Evolutionary conservation across 2,329 filamentous ascomycete genomes (phyloP), one percentile per base, ranked within the genome.

Genomic region (Claviceps sorghi): DNA sequence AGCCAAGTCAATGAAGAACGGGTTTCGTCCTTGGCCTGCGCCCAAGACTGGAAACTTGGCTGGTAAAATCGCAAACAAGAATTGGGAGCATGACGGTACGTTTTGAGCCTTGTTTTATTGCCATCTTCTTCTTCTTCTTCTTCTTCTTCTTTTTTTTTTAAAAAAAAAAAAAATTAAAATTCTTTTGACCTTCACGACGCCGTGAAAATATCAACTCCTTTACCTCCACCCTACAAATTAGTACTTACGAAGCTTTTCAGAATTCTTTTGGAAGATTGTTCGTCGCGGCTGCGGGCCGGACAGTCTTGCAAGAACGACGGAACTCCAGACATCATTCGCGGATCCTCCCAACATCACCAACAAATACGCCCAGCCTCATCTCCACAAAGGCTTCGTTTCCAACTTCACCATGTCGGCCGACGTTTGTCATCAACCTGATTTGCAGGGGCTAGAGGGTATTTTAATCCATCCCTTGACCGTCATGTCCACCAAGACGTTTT

Each of bases 351-450:
- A 58, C 13, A 72, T 79, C 56, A 69, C 71, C 17, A 68, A 72
- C 47, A 66, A 68, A 8, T 68, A 72, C 58, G 69, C 74, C 15
- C 62, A 64, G 8, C 68, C 72, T 1, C 75, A 83, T 58, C 72
- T 73, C 53, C 69, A 71, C 52, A 67, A 76, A 51, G 82, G 82
- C 6, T 80, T 76, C 53, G 74, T 85, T 6, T 71, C 72, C 48
- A 85, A 85, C 61, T 81, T 75, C 57, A 79, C 80, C 22, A 66
- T 77, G 1, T 77, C 79, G 3, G 74, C 73, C 43, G 77, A 84
- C 52, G 69, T 84, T 38, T 86, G 82, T 64, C 82, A 82, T 53
- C 79, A 85, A 51, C 79, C 82, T 0, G 77, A 82, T 55, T 67
- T 85, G 2, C 74, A 81, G 53, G 73, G 76, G 43, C 72, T 83